Evolutionary conservation across 495 filamentous ascomycete genomes (phyloP).

Genomic region (Penicillium goetzii): DNA sequence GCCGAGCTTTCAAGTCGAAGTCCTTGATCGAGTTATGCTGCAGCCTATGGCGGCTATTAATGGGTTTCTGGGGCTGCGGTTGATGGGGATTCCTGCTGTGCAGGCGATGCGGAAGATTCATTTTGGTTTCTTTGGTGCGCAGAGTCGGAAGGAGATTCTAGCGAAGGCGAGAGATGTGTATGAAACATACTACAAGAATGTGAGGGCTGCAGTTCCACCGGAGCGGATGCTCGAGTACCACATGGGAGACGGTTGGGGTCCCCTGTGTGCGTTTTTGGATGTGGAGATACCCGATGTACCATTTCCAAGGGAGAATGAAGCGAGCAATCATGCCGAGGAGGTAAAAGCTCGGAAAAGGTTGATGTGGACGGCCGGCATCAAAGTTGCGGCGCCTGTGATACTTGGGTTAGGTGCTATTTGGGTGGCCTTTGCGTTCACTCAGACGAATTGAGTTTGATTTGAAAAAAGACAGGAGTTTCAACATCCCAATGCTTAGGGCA

Average conservation of each 20-base stretch:
- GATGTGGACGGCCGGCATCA: slow-evolving; percentile 6
- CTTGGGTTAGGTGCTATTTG: slow-evolving; percentile 8
- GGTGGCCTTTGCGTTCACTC: slow-evolving; percentile 8
- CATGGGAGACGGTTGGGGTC: slow-evolving; percentile 13
- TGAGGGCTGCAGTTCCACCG: slow-evolving; percentile 3
- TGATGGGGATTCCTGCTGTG: slow-evolving; percentile 12
- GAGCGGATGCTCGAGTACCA: slow-evolving; percentile 9
- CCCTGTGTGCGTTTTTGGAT: slow-evolving; percentile 10
- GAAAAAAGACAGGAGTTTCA: neutral
- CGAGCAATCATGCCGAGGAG: slow-evolving; percentile 3
- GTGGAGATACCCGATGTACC: slow-evolving; percentile 12
- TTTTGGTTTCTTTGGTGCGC: slow-evolving; percentile 12
- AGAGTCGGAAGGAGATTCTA: slow-evolving; percentile 2
- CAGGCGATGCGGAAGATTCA: slow-evolving; percentile 18
- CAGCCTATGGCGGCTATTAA: slow-evolving; percentile 16
- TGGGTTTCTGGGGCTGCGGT: slow-evolving; percentile 7
- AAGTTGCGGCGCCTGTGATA: slow-evolving; percentile 7
- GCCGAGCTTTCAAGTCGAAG: slow-evolving; percentile 11
- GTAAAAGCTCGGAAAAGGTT: slow-evolving; percentile 6
- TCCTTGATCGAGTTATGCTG: slow-evolving; percentile 9
- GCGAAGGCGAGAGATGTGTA: neutral
- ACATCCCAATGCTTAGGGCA: no score
- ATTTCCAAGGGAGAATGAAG: slow-evolving; percentile 16
- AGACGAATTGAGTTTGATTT: neutral
- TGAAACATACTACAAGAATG: slow-evolving; percentile 7